Evolutionary conservation across 345 rosid species (phyloP).

Genomic region (Combretum micranthum): DNA sequence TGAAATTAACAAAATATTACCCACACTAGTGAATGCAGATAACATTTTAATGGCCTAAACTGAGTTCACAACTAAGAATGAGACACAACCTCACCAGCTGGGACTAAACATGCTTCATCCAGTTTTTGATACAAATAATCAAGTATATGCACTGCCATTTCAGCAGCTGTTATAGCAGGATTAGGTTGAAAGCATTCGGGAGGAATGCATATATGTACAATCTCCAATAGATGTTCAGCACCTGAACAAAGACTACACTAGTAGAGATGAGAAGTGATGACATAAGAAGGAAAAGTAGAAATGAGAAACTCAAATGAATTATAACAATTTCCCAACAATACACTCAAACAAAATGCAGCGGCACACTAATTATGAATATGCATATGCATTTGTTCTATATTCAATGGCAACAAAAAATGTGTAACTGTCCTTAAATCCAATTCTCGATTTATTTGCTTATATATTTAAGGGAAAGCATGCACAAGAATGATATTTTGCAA

Average conservation of each 20-base stretch:
- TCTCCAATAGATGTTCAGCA: constrained; percentile 62
- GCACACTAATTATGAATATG: no score
- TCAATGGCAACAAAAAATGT: no score
- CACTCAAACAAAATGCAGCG: no score
- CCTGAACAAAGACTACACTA: constrained; percentile 54
- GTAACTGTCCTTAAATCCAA: no score
- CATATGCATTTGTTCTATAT: no score
- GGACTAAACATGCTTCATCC: constrained; percentile 77
- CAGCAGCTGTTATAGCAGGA: constrained; percentile 50
- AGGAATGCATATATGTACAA: constrained; percentile 68
- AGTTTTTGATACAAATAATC: constrained; percentile 71
- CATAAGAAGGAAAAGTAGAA: constrained; percentile 11
- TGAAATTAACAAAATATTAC: constrained; percentile 29
- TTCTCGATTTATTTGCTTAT: background rate
- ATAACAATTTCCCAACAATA: no score
- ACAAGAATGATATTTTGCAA: no score
- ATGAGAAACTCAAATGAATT: no score
- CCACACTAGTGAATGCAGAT: constrained; percentile 6
- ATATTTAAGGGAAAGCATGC: background rate
- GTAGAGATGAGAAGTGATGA: constrained; percentile 27
- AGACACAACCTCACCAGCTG: constrained; percentile 86
- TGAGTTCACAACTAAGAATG: constrained; percentile 6
- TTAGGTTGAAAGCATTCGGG: constrained; percentile 39
- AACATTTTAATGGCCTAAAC: constrained; percentile 11
- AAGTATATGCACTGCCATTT: constrained; percentile 58